Evolutionary conservation across 495 filamentous ascomycete genomes (phyloP), one percentile per base, ranked within the genome.

Genomic region (Penicillium nucicola): DNA sequence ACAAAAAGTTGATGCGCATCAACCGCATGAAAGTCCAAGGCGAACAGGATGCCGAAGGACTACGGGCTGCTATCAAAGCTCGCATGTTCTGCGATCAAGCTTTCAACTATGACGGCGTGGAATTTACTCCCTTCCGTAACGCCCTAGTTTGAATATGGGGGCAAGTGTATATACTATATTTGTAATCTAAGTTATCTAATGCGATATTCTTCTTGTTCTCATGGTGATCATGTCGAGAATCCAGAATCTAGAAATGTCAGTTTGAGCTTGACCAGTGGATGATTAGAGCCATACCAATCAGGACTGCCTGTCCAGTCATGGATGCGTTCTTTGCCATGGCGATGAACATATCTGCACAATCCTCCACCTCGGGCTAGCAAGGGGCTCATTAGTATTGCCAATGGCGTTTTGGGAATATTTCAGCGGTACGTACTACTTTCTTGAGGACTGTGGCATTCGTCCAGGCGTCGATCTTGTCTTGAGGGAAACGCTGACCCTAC

Each of bases 271-370:
- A 50, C 11, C 33, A 19, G 22, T 28, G 36, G 25, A 20, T 9
- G 1, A 6, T 4, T 19, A 22, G 35, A 18, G 3, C 1, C 75
- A 52, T 60, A 83, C 80, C 81, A 48, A 84, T 62, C 48, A 73
- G 70, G 17, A 84, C 59, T 15, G 72, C 59, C 51, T 79, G 77
- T 19, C 81, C 80, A 3, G 79, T 84, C 77, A 83, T 78, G 11
- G 79, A 81, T 17, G 66, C 52, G 52, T 83, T 83, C 46, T 76
- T 80, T 4, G 81, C 79, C 39, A 76, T 61, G 33, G 69, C 71
- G 23, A 81, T 44, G 49, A 73, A 84, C 17, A 72, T 65, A 35
- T 82, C 70, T 13, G 81, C 79, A 11, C 70, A 72, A 56, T 83
- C 80, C 13, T 84, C 79, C 10, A 84, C 58, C 43, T 81, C 76